Percentiles rank a stretch among this genome's conserved stretches.
Evolutionary conservation across 2,329 filamentous ascomycete genomes (phyloP).

Genomic region (Dactylonectria estremocensis): DNA sequence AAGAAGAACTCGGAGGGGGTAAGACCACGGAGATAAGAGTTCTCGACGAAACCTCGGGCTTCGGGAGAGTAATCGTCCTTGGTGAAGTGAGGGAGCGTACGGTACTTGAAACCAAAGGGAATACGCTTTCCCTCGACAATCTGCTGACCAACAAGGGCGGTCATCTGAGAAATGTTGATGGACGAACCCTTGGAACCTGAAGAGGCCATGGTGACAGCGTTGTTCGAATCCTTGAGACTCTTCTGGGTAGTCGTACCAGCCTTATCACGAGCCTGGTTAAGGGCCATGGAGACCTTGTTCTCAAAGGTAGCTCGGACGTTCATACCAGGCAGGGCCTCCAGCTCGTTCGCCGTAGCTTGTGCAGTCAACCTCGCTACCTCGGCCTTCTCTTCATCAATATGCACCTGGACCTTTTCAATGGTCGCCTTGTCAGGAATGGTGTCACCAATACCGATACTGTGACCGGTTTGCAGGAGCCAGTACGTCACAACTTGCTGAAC

Average conservation of each 20-base stretch:
- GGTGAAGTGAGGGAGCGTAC: constrained; percentile 96
- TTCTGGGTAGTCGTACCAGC: constrained; percentile 94
- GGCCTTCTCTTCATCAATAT: constrained; percentile 85
- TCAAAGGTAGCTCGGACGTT: constrained; percentile 99
- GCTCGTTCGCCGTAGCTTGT: constrained; percentile 85
- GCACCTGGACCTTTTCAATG: constrained; percentile 86
- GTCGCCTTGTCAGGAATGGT: constrained; percentile 92
- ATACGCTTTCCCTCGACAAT: constrained; percentile 99
- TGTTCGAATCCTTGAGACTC: constrained; percentile 95
- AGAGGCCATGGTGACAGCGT: constrained; percentile 94
- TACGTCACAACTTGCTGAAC: constrained; percentile 96
- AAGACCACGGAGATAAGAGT: constrained; percentile 95
- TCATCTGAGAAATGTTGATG: constrained; percentile 99
- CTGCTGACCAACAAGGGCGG: constrained; percentile 96
- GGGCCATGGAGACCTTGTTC: constrained; percentile 92
- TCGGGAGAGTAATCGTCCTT: constrained; percentile 99
- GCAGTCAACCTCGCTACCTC: constrained; percentile 84
- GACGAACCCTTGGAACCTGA: constrained; percentile 99
- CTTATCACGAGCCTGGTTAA: constrained; percentile 96
- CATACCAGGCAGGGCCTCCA: constrained; percentile 98
- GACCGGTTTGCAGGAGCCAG: constrained; percentile 96
- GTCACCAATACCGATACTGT: constrained; percentile 98
- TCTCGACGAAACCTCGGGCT: constrained; percentile 97
- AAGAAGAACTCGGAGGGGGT: constrained; percentile 99
- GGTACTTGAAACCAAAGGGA: constrained; percentile 98